A percentile compares a stretch with the other conserved stretches of the same genome.
These are phyloP conservation scores for Aurifilum marmelostoma DNA, from an alignment of 2,329 filamentous ascomycete genomes.

Conservation along the genomic window DNA sequence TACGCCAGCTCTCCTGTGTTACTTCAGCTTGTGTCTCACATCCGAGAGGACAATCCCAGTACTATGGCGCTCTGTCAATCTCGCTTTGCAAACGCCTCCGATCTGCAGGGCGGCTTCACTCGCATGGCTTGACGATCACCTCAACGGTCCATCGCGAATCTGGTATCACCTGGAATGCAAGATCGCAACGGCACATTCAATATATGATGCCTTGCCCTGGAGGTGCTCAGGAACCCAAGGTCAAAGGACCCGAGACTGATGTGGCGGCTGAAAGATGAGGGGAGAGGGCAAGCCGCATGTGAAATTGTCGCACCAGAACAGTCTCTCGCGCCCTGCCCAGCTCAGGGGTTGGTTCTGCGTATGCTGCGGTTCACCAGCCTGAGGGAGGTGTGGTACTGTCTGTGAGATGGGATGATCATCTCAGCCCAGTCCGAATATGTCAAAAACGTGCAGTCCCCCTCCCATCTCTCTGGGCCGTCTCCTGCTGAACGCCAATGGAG, in stretches of 20 bases:
- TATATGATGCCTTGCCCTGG: neutral
- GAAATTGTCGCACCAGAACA: conserved; percentile 5
- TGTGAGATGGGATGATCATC: conserved; percentile 37
- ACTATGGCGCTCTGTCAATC: conserved; percentile 28
- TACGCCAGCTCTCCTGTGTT: neutral
- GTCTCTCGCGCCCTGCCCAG: neutral
- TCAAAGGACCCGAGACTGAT: neutral
- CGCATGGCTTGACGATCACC: neutral
- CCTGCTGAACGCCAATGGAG: conserved; percentile 42
- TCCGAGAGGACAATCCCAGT: neutral
- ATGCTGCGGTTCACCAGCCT: neutral
- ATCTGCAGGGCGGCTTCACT: conserved; percentile 15
- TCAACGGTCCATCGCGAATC: conserved; percentile 28
- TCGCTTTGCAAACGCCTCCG: conserved; percentile 35
- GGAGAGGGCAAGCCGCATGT: conserved; percentile 1
- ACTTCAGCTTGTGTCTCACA: neutral
- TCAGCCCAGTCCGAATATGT: conserved; percentile 45
- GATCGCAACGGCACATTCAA: conserved; percentile 14
- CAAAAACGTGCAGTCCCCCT: conserved; percentile 48
- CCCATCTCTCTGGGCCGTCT: conserved; percentile 40
- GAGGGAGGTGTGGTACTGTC: neutral
- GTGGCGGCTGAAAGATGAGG: neutral
- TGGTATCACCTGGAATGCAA: conserved; percentile 21
- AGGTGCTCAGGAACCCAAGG: neutral
- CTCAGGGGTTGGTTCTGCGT: conserved; percentile 5